Conservation (phyloP, 352 stramenopile species). For the Phytopythium aichiense region DNA sequence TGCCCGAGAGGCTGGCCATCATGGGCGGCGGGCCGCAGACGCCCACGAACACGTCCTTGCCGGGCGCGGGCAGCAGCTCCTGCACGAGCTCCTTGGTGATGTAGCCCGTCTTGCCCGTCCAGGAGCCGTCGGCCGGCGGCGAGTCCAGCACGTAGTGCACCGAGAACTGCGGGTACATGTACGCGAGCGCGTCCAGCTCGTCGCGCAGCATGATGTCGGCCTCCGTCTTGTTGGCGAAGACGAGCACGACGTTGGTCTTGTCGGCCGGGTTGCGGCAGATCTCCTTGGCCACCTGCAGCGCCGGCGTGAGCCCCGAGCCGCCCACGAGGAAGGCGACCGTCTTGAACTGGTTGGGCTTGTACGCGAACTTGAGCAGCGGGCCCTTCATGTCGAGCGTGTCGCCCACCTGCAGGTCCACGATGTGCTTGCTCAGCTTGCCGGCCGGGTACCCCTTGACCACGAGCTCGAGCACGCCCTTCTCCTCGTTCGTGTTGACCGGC, state of each 20-base stretch:
- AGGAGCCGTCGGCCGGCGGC: slow-evolving; percentile 24
- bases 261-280: slow-evolving; percentile 74
- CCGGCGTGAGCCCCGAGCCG: slow-evolving; percentile 79
- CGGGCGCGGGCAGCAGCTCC: slow-evolving; percentile 58
- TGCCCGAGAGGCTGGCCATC: slow-evolving; percentile 75
- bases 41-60: slow-evolving; percentile 59
- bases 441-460: slow-evolving; percentile 85
- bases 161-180: slow-evolving; percentile 60
- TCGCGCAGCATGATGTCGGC: slow-evolving; percentile 83
- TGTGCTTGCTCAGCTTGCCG: slow-evolving; percentile 82
- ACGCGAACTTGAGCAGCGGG: slow-evolving; percentile 82
- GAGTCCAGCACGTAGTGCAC: slow-evolving; percentile 61
- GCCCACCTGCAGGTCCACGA: slow-evolving; percentile 66
- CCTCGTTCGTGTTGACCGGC: slow-evolving; percentile 65
- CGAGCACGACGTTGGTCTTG: slow-evolving; percentile 69
- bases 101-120: slow-evolving; percentile 57
- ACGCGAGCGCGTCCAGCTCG: slow-evolving; percentile 61
- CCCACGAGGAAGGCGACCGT: slow-evolving; percentile 75
- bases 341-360: slow-evolving; percentile 81
- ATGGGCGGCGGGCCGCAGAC: slow-evolving; percentile 84
- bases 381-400: slow-evolving; percentile 86
- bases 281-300: slow-evolving; percentile 72
- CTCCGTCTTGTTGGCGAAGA: slow-evolving; percentile 81
- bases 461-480: slow-evolving; percentile 72
- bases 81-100: slow-evolving; percentile 68